These are phyloP conservation scores for Triticum monococcum DNA, from an alignment of 176 grass and related monocot genomes.

Conservation along the genomic window DNA sequence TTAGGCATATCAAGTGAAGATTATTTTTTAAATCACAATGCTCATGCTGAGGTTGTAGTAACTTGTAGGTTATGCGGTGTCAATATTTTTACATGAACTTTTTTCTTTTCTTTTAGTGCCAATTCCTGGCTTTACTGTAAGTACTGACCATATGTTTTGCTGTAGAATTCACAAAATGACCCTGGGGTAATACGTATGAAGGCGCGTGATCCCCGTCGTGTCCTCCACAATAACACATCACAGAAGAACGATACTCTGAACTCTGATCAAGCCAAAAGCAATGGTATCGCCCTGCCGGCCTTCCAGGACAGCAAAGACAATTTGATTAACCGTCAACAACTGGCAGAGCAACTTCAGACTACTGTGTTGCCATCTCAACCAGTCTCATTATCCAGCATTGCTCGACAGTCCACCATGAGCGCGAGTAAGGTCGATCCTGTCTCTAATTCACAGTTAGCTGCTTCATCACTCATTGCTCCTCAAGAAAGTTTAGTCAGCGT, in stretches of 20 bases:
- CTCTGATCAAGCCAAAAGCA: slow-evolving; percentile 58
- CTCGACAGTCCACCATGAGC: slow-evolving; percentile 11
- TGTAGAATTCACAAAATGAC: slow-evolving; percentile 52
- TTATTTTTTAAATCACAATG: neutral
- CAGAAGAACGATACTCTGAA: slow-evolving; percentile 39
- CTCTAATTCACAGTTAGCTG: slow-evolving; percentile 58
- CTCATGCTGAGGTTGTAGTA: neutral
- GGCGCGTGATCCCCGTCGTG: slow-evolving; percentile 80
- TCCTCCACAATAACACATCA: slow-evolving; percentile 56
- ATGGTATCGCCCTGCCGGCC: slow-evolving; percentile 34
- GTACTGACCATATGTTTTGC: slow-evolving; percentile 8
- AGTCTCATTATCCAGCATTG: neutral
- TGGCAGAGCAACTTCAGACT: slow-evolving; percentile 25
- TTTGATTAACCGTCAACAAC: slow-evolving; percentile 34
- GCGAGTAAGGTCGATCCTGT: slow-evolving; percentile 34
- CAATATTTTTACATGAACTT: neutral
- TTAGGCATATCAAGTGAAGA: slow-evolving; percentile 3
- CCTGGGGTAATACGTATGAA: slow-evolving; percentile 73
- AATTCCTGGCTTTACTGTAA: slow-evolving; percentile 20
- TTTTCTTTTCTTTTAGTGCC: neutral
- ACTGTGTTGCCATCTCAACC: slow-evolving; percentile 34
- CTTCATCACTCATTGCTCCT: slow-evolving; percentile 36
- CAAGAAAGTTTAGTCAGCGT: slow-evolving; percentile 25
- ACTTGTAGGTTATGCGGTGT: neutral
- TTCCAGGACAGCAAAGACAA: slow-evolving; percentile 42